These are phyloP conservation scores for Suillus bovinus DNA, from an alignment of 768 basidiomycete genomes.

Conservation along the genomic window DNA sequence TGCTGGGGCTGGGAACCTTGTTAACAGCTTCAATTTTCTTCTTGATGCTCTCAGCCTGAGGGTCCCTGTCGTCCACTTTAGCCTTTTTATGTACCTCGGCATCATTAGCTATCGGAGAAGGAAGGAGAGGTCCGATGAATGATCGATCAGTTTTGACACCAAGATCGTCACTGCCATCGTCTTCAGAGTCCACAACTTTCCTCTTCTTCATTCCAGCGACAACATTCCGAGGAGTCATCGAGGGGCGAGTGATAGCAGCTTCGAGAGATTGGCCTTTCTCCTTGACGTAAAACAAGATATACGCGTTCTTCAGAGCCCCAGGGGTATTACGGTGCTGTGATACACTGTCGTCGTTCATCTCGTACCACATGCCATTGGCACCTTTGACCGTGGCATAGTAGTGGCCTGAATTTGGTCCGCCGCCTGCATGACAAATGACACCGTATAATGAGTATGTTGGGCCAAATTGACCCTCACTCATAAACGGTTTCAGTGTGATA, in stretches of 20 bases:
- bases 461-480: conserved; percentile 79
- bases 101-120: conserved; percentile 41
- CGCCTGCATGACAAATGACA: conserved; percentile 90
- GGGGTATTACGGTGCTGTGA: conserved; percentile 45
- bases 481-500: conserved; percentile 70
- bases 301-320: conserved; percentile 75
- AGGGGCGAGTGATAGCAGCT: conserved; percentile 46
- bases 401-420: conserved; percentile 93
- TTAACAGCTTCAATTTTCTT: conserved; percentile 50
- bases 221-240: conserved; percentile 38
- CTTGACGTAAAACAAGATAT: conserved; percentile 89
- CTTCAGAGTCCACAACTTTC: conserved; percentile 51
- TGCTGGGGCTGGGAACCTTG: conserved; percentile 25
- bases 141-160: conserved; percentile 49
- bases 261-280: conserved; percentile 76
- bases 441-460: conserved; percentile 87
- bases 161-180: conserved; percentile 48
- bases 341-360: conserved; percentile 93
- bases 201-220: conserved; percentile 50
- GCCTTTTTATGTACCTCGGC: conserved; percentile 10
- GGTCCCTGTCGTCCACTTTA: conserved; percentile 41
- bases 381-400: conserved; percentile 87
- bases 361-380: conserved; percentile 72
- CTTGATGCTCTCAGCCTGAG: conserved; percentile 53
- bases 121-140: conserved; percentile 70